Base-by-base conservation (phyloP, 2,329 filamentous ascomycete genomes). In the Aspergillus tamarii region DNA sequence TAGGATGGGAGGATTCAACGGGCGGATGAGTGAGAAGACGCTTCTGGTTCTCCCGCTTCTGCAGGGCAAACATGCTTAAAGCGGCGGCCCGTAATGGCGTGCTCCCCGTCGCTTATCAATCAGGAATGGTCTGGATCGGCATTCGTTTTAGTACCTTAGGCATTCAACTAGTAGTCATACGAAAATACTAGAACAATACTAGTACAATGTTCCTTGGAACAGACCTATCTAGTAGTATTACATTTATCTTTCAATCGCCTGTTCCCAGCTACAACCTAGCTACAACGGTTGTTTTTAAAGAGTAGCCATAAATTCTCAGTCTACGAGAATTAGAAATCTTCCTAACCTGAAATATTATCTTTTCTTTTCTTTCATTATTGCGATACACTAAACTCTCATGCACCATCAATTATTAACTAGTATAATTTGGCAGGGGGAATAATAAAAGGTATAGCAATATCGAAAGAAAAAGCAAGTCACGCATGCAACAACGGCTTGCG, bases 91-190 rank as follows among this genome's bases (percentile, higher is more conserved):
- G 64, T 57, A 61, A 77, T 77, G 73, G 71, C 74, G 74, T 76
- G 74, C 68, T 76, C 64, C 56, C 30, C 6, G 8, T 50, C 66
- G 74, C 73, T 76, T 76, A 77, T 69, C 68, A 77, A 77, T 72
- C 67, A 59, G 66, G 64, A 56, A 54, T 57, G 66, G 69, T 72
- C 72, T 74, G 67, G 71, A 72, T 61, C 41, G 21, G 14, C 3
- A 46, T 46, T 30, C 4, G 12, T 41, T 3, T 54, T 3, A 16
- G 7, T 53, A 61, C 64, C 65, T 68, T 23, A 67, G 67, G 65
- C 66, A 65, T 41, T 12, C 9, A 23, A 23, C 2, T 41, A 10
- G 16, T 26, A 26, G 26, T 26, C 39, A 41, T 41, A 41, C 34
- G 5, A 14, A 14, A 36, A 36, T 16, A 16, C 14, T 36, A 6